A percentile compares a stretch with the other conserved stretches of the same genome.
These are phyloP conservation scores for Psilocybe cubensis DNA, from an alignment of 768 basidiomycete species.

Conservation along the genomic window DNA sequence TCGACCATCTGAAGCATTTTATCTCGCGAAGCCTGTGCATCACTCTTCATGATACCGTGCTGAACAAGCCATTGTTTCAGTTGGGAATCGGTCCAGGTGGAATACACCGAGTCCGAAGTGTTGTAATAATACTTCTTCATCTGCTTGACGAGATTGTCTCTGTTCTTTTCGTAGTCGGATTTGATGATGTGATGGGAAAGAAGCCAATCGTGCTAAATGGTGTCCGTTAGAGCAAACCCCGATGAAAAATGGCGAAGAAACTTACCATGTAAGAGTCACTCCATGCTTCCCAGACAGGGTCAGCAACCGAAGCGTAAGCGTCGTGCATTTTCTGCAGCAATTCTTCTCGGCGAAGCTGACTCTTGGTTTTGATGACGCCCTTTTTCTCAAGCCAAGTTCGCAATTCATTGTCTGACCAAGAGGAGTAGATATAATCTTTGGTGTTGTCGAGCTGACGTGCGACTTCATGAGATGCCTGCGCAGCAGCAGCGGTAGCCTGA, in stretches of 20 bases:
- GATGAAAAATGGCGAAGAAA: slow-evolving; percentile 1
- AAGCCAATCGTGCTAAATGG: slow-evolving; percentile 78
- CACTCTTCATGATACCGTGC: slow-evolving; percentile 72
- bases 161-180: slow-evolving; percentile 50
- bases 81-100: slow-evolving; percentile 78
- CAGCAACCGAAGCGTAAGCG: slow-evolving; percentile 62
- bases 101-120: slow-evolving; percentile 54
- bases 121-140: slow-evolving; percentile 85
- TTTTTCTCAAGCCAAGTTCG: slow-evolving; percentile 75
- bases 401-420: slow-evolving; percentile 84
- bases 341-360: slow-evolving; percentile 65
- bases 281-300: slow-evolving; percentile 85
- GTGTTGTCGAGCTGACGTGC: slow-evolving; percentile 62
- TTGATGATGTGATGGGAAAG: slow-evolving; percentile 75
- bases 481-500: slow-evolving; percentile 26
- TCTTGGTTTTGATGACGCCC: slow-evolving; percentile 67
- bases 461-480: slow-evolving; percentile 58
- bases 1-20: slow-evolving; percentile 77
- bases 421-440: slow-evolving; percentile 87
- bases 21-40: slow-evolving; percentile 67
- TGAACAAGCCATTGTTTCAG: slow-evolving; percentile 80
- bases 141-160: slow-evolving; percentile 60
- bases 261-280: slow-evolving; percentile 80
- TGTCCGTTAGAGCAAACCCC: background rate
- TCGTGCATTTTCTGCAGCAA: slow-evolving; percentile 70